Evolutionary conservation across 345 rosid genomes (phyloP), one percentile per base, ranked within the genome.

Genomic region (Mangifera indica): DNA sequence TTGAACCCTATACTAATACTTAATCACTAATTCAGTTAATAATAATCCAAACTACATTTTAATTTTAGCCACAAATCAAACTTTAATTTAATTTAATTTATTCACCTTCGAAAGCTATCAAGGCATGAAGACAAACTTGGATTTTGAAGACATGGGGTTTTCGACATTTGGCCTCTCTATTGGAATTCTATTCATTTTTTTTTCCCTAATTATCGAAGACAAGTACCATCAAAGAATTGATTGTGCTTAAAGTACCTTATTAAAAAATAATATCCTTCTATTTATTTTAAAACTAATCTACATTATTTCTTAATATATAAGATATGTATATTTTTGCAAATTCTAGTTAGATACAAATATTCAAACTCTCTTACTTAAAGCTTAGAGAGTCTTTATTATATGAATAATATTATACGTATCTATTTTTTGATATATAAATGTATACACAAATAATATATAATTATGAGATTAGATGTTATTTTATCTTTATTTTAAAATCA

Each of bases 1-100:
- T 77, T 77, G 63, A 67, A 53, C 20, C 24, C 32, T 49, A 48
- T 67, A 59, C 68, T 71, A 29, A 29, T 1, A 29, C 32, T 29
- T 66, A 10, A 21, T 10, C 59, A n/a, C 67, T 51, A 60, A 58
- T 10, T 29, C 32, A 29, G 3, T 29, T 29, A 29, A 29, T 29
- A 29, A 29, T 29, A 29, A 29, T 29, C 32, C 3, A 29, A 29
- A 29, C 32, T 29, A 29, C 32, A 29, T 29, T n/a, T 29, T 29
- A 29, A 24, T 45, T 4, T 0, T 45, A 10, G 18, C 44, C 11
- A 56, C 4, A 10, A 40, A 34, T 32, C 13, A 0, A 40, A 26
- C 29, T 15, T 46, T 13, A 13, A 67, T 55, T 1, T 10, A 32
- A n/a, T n/a, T n/a, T n/a, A n/a, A n/a, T n/a, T n/a, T n/a, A n/a